A percentile compares a stretch with the other conserved stretches of the same genome.
Conservation (phyloP, 768 basidiomycete species). For the Leccinum subgranulosum region DNA sequence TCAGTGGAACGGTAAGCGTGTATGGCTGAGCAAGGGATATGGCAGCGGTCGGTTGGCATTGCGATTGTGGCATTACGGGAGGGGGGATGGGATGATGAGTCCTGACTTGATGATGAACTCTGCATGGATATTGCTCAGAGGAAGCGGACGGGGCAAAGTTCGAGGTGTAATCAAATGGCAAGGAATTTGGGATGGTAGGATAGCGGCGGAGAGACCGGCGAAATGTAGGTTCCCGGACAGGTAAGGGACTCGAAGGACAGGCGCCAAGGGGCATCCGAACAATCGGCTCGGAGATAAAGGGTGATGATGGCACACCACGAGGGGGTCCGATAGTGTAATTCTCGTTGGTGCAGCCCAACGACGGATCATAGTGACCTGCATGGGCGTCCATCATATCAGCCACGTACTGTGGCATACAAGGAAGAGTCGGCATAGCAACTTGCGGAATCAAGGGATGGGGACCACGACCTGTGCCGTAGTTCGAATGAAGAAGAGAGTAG, state of each 20-base stretch:
- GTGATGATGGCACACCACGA: background rate
- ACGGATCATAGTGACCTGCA: background rate
- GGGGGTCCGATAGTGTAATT: background rate
- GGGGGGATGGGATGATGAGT: background rate
- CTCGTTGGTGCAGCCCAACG: background rate
- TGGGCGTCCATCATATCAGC: slow-evolving; percentile 4
- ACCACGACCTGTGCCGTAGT: background rate
- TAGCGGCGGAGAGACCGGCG: background rate
- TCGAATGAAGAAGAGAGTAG: background rate
- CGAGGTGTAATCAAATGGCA: background rate
- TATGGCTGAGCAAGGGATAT: background rate
- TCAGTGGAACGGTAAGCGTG: slow-evolving; percentile 4
- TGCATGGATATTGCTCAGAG: background rate
- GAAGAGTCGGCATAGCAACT: slow-evolving; percentile 5
- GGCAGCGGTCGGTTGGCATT: background rate
- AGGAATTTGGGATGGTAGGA: background rate
- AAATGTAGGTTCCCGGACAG: background rate
- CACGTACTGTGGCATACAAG: background rate
- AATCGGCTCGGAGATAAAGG: slow-evolving; percentile 3
- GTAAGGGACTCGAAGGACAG: background rate
- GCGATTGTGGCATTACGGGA: background rate
- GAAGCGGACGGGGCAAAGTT: background rate
- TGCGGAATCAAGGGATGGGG: background rate
- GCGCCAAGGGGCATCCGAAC: background rate
- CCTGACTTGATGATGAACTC: background rate